phyloP scores from a whole-genome alignment of 148 eudicot genomes.

The Salicornia ramosissima region DNA sequence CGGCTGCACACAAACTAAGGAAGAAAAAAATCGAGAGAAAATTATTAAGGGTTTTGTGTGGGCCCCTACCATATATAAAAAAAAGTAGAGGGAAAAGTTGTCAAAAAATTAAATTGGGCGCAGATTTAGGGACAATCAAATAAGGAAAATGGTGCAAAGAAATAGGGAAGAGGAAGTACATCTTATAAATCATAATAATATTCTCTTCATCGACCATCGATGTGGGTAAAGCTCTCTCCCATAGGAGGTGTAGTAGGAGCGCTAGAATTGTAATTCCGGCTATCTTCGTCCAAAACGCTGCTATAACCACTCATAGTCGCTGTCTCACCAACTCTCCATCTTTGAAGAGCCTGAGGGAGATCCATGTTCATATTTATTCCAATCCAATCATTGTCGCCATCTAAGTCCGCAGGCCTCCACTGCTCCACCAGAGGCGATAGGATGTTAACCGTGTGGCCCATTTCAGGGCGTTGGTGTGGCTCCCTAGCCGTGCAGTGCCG shows the following conservation, averaged over 20 bases:
- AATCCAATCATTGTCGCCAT: conserved; percentile 21
- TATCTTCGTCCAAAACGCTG: background rate
- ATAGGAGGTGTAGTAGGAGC: conserved; percentile 26
- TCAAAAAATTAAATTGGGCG: too few relatives aligned
- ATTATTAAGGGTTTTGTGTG: too few relatives aligned
- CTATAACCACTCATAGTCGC: conserved; percentile 12
- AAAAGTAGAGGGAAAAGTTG: too few relatives aligned
- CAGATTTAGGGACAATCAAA: too few relatives aligned
- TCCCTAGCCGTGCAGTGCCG: conserved; percentile 66
- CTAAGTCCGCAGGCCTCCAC: conserved; percentile 41
- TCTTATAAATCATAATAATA: background rate
- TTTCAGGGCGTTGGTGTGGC: conserved; percentile 57
- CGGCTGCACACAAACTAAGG: too few relatives aligned
- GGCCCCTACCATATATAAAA: too few relatives aligned
- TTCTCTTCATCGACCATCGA: conserved; percentile 28
- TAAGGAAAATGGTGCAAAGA: too few relatives aligned
- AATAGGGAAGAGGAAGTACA: too few relatives aligned
- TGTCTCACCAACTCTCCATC: conserved; percentile 48
- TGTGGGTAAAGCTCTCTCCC: conserved; percentile 21
- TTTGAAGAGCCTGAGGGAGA: conserved; percentile 44
- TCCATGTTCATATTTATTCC: conserved; percentile 22
- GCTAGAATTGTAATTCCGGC: conserved; percentile 15
- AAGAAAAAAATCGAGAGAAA: too few relatives aligned
- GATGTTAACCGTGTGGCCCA: conserved; percentile 55
- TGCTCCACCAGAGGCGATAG: conserved; percentile 52